phyloP scores from a whole-genome alignment of 2,329 filamentous ascomycete species.

The Pseudocercospora macadamiae region DNA sequence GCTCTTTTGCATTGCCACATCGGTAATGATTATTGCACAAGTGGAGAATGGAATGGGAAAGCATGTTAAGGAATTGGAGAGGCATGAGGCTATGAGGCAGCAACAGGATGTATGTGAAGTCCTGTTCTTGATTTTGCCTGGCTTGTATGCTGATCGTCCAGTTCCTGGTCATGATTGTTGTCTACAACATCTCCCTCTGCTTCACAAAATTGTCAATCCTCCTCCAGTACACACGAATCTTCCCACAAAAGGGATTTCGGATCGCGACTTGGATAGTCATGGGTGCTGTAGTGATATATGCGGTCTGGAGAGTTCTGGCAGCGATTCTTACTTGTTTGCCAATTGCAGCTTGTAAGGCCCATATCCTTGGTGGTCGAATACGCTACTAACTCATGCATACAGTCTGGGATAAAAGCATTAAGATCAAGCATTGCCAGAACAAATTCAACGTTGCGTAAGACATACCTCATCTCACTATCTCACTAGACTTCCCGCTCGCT shows the following conservation, averaged over 20 bases:
- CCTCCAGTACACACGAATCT: conserved; percentile 52
- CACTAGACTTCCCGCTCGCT: neutral
- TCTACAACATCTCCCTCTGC: conserved; percentile 43
- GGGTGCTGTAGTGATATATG: conserved; percentile 36
- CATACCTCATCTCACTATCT: neutral
- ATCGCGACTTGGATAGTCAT: conserved; percentile 35
- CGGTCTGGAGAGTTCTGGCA: conserved; percentile 39
- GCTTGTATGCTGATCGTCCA: neutral
- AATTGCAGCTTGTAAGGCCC: conserved; percentile 37
- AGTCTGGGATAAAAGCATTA: conserved; percentile 18
- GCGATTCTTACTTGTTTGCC: conserved; percentile 47
- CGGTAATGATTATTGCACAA: conserved; percentile 18
- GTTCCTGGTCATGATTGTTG: conserved; percentile 26
- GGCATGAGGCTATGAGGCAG: conserved; percentile 10
- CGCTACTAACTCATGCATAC: conserved; percentile 26
- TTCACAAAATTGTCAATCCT: conserved; percentile 51
- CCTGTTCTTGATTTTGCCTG: neutral
- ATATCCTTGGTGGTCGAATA: conserved; percentile 37
- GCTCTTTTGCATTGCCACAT: conserved; percentile 19
- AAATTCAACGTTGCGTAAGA: conserved; percentile 22
- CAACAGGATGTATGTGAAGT: conserved; percentile 22
- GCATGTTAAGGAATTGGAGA: conserved; percentile 14
- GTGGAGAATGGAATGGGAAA: conserved; percentile 25
- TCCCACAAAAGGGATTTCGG: conserved; percentile 44
- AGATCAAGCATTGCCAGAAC: conserved; percentile 11